Base-by-base conservation (phyloP, 768 basidiomycete genomes). In the Lactarius deliciosus region DNA sequence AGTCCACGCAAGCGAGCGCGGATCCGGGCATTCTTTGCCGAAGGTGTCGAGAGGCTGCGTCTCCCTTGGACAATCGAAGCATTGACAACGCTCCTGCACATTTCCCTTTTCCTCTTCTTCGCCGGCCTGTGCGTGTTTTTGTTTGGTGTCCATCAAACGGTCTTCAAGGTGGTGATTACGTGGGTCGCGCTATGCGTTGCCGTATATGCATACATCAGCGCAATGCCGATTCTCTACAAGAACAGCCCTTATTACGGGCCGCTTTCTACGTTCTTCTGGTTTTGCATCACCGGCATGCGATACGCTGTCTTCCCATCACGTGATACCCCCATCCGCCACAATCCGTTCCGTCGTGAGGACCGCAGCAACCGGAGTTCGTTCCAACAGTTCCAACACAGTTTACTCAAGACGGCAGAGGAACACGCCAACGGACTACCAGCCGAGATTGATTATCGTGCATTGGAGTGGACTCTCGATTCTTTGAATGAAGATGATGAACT, bases 21-120 rank as follows among this genome's bases (percentile, higher is more conserved):
- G 6, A 63, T 58, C 18, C 61, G 61, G 0, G 43, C 30, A 3
- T 67, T 62, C n/a, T 47, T 67, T 34, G 38, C 57, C 8, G 41
- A 54, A 25, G 65, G 65, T 6, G 38, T 67, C 13, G 34, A 58
- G 0, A 62, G 41, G 43, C 45, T 64, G 28, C 43, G 41, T 7
- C 38, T 67, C 45, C 43, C 56, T 4, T 28, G n/a, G 60, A 47
- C 22, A 0, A 40, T 67, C 11, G 61, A 63, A 25, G 56, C 62
- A 10, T 9, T 70, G 2, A 63, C 69, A 8, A 15, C 61, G 0
- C 30, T 70, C 15, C 38, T 70, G 6, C 66, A 68, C 20, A 32
- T 68, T 7, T 68, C 69, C 13, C 56, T 68, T 32, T 68, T 61
- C 63, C 50, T 70, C 11, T 70, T 70, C 59, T 57, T 70, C 25